Evolutionary conservation across 2,329 filamentous ascomycete species (phyloP), one percentile per base, ranked within the genome.

Genomic region (Aspergillus tamarii): DNA sequence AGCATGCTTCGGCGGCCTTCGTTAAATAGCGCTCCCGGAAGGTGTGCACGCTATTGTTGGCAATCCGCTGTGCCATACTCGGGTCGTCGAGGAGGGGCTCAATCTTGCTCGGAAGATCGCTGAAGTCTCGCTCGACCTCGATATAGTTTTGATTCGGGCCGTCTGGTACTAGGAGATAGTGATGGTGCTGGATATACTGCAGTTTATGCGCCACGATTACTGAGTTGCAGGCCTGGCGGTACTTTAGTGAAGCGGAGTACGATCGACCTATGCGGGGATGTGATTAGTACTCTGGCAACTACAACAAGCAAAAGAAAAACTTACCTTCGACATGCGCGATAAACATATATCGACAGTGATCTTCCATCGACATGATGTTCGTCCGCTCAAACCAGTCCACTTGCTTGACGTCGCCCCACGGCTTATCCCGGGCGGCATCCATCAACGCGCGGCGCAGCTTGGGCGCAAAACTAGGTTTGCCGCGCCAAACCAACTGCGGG

Each of bases 261-360:
- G 81, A 81, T 16, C 73, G 70, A 19, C 73, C 73, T 75, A 12
- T 32, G 21, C 10, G 30, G 10, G 8, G 45, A 28, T 16, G 28
- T 32, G 6, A 28, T 61, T 14, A 60, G 53, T 21, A 57, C 30
- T 32, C 10, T 11, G 11, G 34, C 7, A 3, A 8, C 9, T 16
- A 48, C 30, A 57, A 55, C 39, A 34, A 41, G 23, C 8, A 10
- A 8, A 36, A 28, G 4, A 5, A 12, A 39, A 12, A 56, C 70
- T 72, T 76, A 71, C 84, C 84, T 75, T 85, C 84, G 3, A 83
- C 84, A 66, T 86, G 83, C 4, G 82, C 79, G 26, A 85, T 80
- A 65, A 81, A 86, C 72, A 82, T 82, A 66, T 84, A 85, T 34
- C 78, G 77, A 72, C 84, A 86, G 70, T 85, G 83, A 57, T 85